Evolutionary conservation across 179 eudicot genomes (phyloP), one percentile per base, ranked within the genome.

Genomic region (Corrigiola litoralis): DNA sequence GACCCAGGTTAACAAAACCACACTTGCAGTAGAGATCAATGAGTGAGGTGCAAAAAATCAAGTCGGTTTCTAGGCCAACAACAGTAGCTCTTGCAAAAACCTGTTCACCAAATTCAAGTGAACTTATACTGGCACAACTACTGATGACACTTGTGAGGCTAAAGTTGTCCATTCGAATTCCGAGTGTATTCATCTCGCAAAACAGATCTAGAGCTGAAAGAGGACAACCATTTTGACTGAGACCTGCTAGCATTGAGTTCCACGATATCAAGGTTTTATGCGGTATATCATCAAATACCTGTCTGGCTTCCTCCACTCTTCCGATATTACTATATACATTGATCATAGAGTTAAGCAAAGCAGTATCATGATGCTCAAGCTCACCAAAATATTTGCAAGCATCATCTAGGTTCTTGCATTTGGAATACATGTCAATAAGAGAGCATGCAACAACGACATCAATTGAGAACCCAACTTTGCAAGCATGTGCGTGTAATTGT

Each of bases 21-120:
- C 96, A 86, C 80, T 90, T 94, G 68, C 95, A 90, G 64, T 94
- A 90, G 51, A 94, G 68, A 73, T 90, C 96, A 20, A 94, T 68
- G 17, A 94, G 84, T 21, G 99, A 85, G 13, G 96, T 86, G 36
- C 80, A 77, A 55, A 90, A 78, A 41, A 88, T 76, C 27, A 81
- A 78, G 70, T 90, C 87, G 27, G 65, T 45, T 32, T 80, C 85
- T 33, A 94, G 82, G 69, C 99, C 99, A 61, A 80, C 65, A 52
- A 76, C 65, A 6, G 57, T 68, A 32, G 95, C 82, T 83, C 77
- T 84, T 52, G 92, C 89, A 78, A 90, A 91, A 58, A 82, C 53
- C 63, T 88, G 97, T 71, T 94, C 92, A 33, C 99, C 97, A 62
- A 80, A 78, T 71, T 80, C 87, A 58, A 88, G 69, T 20, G 85